Conservation (phyloP, 257 asterid genomes). For the Osmanthus fragrans region DNA sequence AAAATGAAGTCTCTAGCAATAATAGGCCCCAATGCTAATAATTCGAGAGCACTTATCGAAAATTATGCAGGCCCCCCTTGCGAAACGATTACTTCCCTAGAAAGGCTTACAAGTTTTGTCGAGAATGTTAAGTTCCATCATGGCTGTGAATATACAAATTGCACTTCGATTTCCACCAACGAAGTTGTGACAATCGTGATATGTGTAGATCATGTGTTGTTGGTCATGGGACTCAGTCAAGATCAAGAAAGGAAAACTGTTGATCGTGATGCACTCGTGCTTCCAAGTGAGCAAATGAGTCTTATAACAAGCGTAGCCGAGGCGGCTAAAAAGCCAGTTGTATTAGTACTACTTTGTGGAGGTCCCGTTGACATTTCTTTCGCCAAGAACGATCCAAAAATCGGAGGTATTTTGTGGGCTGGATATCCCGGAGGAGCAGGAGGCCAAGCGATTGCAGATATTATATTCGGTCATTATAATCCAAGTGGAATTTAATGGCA, state of each 20-base stretch:
- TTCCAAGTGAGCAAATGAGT: slow-evolving; percentile 64
- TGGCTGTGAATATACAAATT: slow-evolving; percentile 59
- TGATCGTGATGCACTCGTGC: slow-evolving; percentile 55
- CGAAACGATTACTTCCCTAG: slow-evolving; percentile 42
- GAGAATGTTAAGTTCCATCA: slow-evolving; percentile 30
- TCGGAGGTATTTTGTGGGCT: no score
- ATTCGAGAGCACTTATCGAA: slow-evolving; percentile 38
- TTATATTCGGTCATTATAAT: slow-evolving; percentile 71
- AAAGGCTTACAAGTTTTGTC: slow-evolving; percentile 46
- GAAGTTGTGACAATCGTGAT: no score
- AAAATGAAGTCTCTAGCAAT: slow-evolving; percentile 45
- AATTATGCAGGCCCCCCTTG: slow-evolving; percentile 78
- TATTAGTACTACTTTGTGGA: no score
- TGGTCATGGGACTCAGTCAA: no score
- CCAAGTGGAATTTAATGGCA: slow-evolving; percentile 45
- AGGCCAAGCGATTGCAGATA: slow-evolving; percentile 71
- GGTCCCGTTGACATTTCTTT: no score
- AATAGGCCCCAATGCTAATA: slow-evolving; percentile 63
- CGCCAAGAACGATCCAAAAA: no score
- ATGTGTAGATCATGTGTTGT: no score
- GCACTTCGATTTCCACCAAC: no score
- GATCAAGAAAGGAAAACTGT: slow-evolving; percentile 57
- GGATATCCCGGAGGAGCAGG: no score
- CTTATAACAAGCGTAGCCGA: no score
- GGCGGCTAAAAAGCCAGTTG: slow-evolving; percentile 58